phyloP scores from a whole-genome alignment of 192 early-diverging fungal species.

The Linnemannia schmuckeri region DNA sequence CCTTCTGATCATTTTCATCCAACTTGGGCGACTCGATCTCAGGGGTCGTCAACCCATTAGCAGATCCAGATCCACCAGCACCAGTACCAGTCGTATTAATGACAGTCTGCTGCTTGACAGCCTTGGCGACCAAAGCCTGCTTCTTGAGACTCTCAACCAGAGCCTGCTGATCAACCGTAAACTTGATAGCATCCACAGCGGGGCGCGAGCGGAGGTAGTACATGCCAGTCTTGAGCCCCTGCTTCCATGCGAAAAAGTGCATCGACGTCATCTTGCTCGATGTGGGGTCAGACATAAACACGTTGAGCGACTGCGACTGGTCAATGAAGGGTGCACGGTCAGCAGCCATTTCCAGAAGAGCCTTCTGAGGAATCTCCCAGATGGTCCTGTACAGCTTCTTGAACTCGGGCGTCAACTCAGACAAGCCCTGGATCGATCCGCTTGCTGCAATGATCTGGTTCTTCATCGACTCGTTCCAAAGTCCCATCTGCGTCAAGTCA shows the following conservation, averaged over 20 bases:
- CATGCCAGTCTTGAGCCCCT: constrained; percentile 99
- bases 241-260: constrained; percentile 98
- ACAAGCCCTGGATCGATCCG: constrained; percentile 87
- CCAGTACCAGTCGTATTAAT: constrained; percentile 15
- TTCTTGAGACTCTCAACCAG: constrained; percentile 69
- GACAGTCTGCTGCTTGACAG: constrained; percentile 43
- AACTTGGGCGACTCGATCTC: constrained; percentile 51
- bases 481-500: constrained; percentile 88
- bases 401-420: constrained; percentile 82
- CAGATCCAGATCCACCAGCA: neutral
- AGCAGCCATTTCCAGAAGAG: constrained; percentile 94
- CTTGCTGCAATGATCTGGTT: constrained; percentile 95
- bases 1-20: constrained; percentile 60
- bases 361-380: constrained; percentile 93
- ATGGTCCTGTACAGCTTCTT: constrained; percentile 96
- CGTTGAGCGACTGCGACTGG: constrained; percentile 95
- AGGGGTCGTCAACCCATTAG: constrained; percentile 53
- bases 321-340: constrained; percentile 97
- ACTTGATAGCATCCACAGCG: constrained; percentile 96
- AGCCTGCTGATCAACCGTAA: constrained; percentile 89
- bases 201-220: constrained; percentile 95
- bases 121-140: constrained; percentile 45
- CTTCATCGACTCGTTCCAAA: constrained; percentile 95
- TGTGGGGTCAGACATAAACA: constrained; percentile 92
- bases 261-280: constrained; percentile 94